These are phyloP conservation scores for Diospyros lotus DNA, from an alignment of 148 eudicot genomes.

Conservation along the genomic window DNA sequence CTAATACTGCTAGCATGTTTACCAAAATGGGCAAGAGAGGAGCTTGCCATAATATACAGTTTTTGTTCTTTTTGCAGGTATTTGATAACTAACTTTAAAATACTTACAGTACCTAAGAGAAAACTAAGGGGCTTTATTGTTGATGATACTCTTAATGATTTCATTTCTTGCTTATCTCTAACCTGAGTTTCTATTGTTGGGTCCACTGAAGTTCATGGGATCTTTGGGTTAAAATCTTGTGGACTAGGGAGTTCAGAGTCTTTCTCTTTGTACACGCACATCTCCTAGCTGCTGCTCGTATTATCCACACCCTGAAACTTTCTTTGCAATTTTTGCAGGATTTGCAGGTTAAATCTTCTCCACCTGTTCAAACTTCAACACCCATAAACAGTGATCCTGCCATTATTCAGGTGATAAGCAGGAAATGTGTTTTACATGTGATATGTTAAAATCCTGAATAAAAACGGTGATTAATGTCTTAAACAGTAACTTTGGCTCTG, in stretches of 20 bases:
- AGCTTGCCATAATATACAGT: no score
- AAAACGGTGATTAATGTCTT: neutral
- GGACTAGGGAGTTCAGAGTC: neutral
- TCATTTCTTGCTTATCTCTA: neutral
- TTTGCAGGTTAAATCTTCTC: slow-evolving; percentile 87
- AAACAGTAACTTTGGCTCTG: slow-evolving; percentile 4
- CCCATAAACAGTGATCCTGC: slow-evolving; percentile 78
- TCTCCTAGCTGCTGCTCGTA: neutral
- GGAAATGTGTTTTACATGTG: neutral
- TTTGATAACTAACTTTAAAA: no score
- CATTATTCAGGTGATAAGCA: slow-evolving; percentile 62
- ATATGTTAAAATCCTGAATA: slow-evolving; percentile 4
- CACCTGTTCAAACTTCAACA: slow-evolving; percentile 55
- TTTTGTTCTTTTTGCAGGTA: no score
- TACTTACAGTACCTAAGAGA: no score
- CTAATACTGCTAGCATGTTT: no score
- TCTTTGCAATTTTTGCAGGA: slow-evolving; percentile 44
- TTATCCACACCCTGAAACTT: neutral
- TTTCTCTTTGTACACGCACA: neutral
- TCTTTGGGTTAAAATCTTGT: neutral
- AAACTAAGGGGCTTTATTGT: neutral
- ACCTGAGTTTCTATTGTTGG: neutral
- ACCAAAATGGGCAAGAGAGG: no score
- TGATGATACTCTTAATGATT: neutral
- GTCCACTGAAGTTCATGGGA: neutral